Evolutionary conservation across 257 asterid genomes (phyloP), one percentile per base, ranked within the genome.

Genomic region (Anisodus acutangulus): DNA sequence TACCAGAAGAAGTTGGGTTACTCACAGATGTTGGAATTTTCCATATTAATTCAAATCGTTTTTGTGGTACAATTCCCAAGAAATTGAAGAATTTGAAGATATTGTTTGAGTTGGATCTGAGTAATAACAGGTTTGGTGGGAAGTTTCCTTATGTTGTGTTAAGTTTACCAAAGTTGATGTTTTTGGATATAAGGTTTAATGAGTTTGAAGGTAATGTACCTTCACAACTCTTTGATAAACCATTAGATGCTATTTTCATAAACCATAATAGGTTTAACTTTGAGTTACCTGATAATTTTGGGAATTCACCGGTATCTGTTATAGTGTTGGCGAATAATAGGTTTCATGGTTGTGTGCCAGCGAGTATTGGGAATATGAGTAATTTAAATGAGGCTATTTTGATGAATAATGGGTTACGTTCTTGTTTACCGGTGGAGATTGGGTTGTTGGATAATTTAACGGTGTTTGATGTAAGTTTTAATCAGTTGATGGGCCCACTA

Each of bases 141-240:
- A 94, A 91, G 85, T 94, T 94, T 60, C 98, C 98, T 83, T 86
- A 90, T n/a, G 98, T 94, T 47, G 97, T 94, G 3, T 86, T 94
- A 8, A 86, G 93, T 35, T 86, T 94, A 80, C 98, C 93, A 2
- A 88, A 89, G 81, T 84, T 94, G 84, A 88, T 90, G 0, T 94
- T 85, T 71, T 63, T 94, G 74, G 98, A 94, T 79, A 91, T 94
- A 4, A 91, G 98, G 79, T 92, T 79, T 86, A 93, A 94, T 68
- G 98, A 94, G 82, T 94, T 94, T 47, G 98, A 94, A 90, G 98
- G 98, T 1, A 90, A 91, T 16, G 97, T 94, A 8, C 98, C 97
- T 3, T 83, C 91, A 0, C 85, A 90, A 47, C 92, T 94, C 0
- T 94, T 94, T 64, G 98, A 93, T 83, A 93, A 90, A 66, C 95